phyloP scores from a whole-genome alignment of 2,329 filamentous ascomycete genomes.

The Verticillium longisporum region DNA sequence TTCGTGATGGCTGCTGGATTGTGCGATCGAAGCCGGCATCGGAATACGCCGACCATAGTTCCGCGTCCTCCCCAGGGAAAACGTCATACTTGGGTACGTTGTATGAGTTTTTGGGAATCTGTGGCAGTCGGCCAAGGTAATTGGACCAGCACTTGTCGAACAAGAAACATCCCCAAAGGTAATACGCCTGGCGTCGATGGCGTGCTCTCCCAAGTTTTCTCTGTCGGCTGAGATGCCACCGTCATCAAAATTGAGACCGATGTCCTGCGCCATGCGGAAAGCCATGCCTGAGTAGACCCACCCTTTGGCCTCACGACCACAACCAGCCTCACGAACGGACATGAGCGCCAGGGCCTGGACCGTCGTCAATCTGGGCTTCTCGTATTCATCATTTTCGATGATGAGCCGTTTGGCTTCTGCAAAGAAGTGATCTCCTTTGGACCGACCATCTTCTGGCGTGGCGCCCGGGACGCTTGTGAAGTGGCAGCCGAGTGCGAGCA shows the following conservation, averaged over 20 bases:
- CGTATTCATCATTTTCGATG: constrained; percentile 86
- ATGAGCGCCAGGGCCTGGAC: constrained; percentile 92
- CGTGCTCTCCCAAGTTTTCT: constrained; percentile 63
- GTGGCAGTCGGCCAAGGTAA: constrained; percentile 85
- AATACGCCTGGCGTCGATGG: constrained; percentile 81
- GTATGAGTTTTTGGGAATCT: constrained; percentile 71
- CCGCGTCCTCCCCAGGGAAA: constrained; percentile 80
- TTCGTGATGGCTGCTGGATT: constrained; percentile 73
- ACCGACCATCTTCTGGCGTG: constrained; percentile 66
- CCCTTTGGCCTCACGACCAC: constrained; percentile 86
- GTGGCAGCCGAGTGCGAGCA: constrained; percentile 87
- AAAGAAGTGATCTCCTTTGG: constrained; percentile 94
- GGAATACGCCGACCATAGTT: constrained; percentile 81
- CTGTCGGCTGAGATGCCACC: constrained; percentile 54
- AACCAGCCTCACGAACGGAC: constrained; percentile 94
- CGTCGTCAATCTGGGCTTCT: constrained; percentile 79
- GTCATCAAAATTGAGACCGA: constrained; percentile 83
- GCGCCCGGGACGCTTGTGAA: constrained; percentile 72
- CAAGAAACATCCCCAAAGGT: constrained; percentile 97
- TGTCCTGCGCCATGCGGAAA: constrained; percentile 93
- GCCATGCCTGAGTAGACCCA: constrained; percentile 99
- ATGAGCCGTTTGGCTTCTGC: constrained; percentile 86
- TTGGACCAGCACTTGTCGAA: constrained; percentile 99
- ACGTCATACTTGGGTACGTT: constrained; percentile 87
- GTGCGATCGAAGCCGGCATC: constrained; percentile 71